Conservation (phyloP, 495 filamentous ascomycete genomes). For the Thermothielavioides terrestris region DNA sequence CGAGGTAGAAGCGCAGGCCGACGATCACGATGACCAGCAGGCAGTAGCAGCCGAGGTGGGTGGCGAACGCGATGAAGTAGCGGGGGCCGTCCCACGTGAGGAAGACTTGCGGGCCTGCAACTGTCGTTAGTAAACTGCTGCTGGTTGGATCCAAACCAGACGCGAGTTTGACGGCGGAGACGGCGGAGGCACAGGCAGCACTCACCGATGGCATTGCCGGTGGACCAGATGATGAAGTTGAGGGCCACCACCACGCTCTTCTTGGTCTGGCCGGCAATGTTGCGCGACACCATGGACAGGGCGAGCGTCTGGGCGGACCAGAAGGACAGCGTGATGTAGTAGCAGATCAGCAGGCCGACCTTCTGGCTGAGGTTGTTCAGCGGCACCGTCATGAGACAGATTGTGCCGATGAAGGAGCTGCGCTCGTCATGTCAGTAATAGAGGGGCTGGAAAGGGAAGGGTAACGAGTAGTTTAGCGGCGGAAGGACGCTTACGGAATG, state of each 20-base stretch:
- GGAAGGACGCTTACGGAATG: constrained; percentile 57
- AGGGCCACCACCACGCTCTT: constrained; percentile 39
- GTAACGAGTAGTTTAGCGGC: no score
- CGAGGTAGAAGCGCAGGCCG: constrained; percentile 41
- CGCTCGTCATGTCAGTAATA: neutral
- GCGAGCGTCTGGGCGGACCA: constrained; percentile 49
- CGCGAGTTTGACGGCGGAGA: neutral
- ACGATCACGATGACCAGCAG: constrained; percentile 39
- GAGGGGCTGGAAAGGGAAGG: neutral
- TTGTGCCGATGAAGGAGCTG: constrained; percentile 48
- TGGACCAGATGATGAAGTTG: constrained; percentile 44
- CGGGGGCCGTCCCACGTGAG: constrained; percentile 38
- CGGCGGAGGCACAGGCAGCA: neutral
- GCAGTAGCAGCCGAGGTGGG: constrained; percentile 47
- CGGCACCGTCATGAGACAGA: constrained; percentile 45
- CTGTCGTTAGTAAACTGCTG: neutral
- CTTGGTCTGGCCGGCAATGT: constrained; percentile 49
- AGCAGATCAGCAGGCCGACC: constrained; percentile 47
- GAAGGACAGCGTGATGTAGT: constrained; percentile 50
- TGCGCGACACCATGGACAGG: constrained; percentile 43
- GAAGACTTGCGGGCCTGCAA: constrained; percentile 44
- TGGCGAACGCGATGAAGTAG: constrained; percentile 48
- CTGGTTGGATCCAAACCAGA: no score
- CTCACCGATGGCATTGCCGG: constrained; percentile 41
- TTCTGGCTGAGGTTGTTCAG: constrained; percentile 36